phyloP scores from a whole-genome alignment of 2,329 filamentous ascomycete genomes.

The Rosellinia necatrix region DNA sequence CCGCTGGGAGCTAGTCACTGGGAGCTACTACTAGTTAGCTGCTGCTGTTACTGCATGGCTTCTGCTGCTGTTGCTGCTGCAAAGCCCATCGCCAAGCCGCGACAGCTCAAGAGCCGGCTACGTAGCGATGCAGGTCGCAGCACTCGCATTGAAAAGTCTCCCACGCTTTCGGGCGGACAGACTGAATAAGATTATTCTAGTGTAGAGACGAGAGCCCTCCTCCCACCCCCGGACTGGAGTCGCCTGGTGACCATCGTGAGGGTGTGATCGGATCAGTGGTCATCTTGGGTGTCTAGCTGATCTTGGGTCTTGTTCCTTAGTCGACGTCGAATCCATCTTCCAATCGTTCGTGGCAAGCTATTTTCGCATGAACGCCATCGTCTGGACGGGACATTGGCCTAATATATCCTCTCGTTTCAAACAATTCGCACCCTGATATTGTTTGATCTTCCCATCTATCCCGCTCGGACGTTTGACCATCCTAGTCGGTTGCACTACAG shows the following conservation, averaged over 20 bases:
- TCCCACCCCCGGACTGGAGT: neutral
- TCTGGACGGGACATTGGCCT: constrained; percentile 15
- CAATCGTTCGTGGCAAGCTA: constrained; percentile 28
- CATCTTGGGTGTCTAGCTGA: constrained; percentile 3
- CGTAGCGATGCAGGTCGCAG: neutral
- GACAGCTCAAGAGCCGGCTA: constrained; percentile 7
- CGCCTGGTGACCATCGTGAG: neutral
- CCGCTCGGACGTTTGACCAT: constrained; percentile 28
- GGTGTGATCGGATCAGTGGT: too few species aligned
- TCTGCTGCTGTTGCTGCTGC: too few species aligned
- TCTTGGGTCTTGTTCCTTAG: constrained; percentile 18
- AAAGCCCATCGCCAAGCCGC: constrained; percentile 19
- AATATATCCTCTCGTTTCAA: constrained; percentile 26
- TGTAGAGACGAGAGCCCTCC: too few species aligned
- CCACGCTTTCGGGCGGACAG: neutral
- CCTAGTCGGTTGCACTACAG: constrained; percentile 27
- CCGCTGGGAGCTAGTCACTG: too few species aligned
- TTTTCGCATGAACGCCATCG: constrained; percentile 27
- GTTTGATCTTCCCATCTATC: constrained; percentile 36
- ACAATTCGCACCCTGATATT: constrained; percentile 26
- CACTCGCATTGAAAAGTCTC: too few species aligned
- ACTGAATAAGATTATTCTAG: too few species aligned
- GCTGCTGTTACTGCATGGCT: too few species aligned
- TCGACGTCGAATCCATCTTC: constrained; percentile 3
- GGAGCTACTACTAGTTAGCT: too few species aligned